phyloP scores from a whole-genome alignment of 495 filamentous ascomycete species.

The Penicillium pancosmium region DNA sequence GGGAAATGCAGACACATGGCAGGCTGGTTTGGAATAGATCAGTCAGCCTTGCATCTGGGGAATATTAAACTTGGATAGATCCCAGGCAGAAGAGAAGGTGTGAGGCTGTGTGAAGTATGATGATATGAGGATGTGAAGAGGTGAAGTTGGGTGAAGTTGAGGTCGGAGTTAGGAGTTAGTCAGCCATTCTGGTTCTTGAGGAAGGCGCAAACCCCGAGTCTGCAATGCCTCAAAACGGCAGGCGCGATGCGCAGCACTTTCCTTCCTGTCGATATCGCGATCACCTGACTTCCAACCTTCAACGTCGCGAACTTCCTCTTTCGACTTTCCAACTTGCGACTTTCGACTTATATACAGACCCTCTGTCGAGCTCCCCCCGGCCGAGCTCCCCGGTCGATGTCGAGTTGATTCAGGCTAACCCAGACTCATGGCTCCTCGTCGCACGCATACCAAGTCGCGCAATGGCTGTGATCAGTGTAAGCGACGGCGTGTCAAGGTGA shows the following conservation, averaged over 20 bases:
- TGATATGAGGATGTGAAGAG: background rate
- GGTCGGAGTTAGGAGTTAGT: conserved; percentile 1
- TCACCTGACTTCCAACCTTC: background rate
- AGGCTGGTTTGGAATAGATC: background rate
- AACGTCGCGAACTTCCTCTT: conserved; percentile 3
- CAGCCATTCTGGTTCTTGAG: too few species aligned
- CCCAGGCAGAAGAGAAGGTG: too few species aligned
- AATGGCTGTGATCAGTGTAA: conserved; percentile 62
- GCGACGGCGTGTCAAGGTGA: conserved; percentile 57
- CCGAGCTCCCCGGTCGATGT: too few species aligned
- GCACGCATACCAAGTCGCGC: conserved; percentile 59
- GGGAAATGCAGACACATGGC: conserved; percentile 1
- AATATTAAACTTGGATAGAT: too few species aligned
- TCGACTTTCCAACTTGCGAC: background rate
- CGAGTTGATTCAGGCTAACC: too few species aligned
- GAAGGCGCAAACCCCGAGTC: background rate
- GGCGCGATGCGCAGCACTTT: conserved; percentile 5
- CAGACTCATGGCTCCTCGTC: conserved; percentile 36
- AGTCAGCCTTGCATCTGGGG: background rate
- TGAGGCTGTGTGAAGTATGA: background rate
- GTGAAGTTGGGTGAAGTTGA: background rate
- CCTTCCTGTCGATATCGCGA: background rate
- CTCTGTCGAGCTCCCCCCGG: too few species aligned
- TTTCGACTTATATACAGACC: background rate
- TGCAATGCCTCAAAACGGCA: conserved; percentile 6